Base-by-base conservation (phyloP, 768 basidiomycete species). In the Boletus speciosus region DNA sequence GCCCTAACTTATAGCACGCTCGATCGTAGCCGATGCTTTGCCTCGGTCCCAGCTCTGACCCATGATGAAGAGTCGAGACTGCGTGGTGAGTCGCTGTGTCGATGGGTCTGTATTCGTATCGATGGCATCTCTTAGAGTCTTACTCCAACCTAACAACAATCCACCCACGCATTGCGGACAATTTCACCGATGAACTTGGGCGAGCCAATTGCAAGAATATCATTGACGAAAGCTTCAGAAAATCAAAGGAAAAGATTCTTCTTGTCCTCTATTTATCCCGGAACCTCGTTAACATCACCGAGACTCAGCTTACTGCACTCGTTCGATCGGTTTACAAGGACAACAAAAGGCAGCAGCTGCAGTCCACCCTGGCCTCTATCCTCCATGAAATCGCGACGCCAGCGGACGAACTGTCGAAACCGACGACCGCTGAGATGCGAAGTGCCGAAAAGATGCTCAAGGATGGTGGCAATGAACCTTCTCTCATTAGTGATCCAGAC, bases 221-320 rank as follows among this genome's bases (percentile, higher is more conserved):
- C 44, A 6, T 31, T 0, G 57, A 68, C 4, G 58, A 61, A 41
- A 42, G 23, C 14, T 69, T 67, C 50, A 57, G 58, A 44, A 64
- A 25, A 34, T 64, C 56, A 1, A 67, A 67, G 45, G 66, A 62
- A 32, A 64, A 55, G 21, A 66, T 67, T 0, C 52, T 54, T n/a
- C 55, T 67, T 12, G 23, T 48, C 29, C 52, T 58, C 23, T 47
- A 64, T 47, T 34, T 67, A 31, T 59, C 52, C 5, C 56, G 54
- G 15, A 56, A 32, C 27, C 48, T 66, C 35, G 36, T 58, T 6
- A 56, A 51, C 37, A 51, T 41, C 16, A 58, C 58, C 0, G 55
- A 67, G 8, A 15, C 27, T 29, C 65, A 67, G 11, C 38, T 58
- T 0, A 23, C 48, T 6, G 40, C 47, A 15, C 47, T 67, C 1